Base-by-base conservation (phyloP, 2,329 filamentous ascomycete species). In the Trichoderma gracile region DNA sequence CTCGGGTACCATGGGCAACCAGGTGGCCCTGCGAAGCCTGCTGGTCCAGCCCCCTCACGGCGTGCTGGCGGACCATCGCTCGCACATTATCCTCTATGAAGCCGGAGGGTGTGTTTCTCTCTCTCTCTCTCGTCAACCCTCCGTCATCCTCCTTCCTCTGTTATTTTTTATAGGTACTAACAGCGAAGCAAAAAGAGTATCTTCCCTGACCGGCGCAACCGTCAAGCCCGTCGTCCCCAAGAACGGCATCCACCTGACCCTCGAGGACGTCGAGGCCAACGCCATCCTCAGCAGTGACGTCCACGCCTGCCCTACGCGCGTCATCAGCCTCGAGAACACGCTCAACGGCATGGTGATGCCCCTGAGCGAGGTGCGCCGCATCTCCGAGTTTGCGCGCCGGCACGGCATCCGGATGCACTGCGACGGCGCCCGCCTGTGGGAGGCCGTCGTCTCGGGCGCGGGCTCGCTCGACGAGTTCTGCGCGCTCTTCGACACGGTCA, bases 1-100 rank as follows among this genome's bases (percentile, higher is more conserved):
- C 65, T 95, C 91, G 0, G 94, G 94, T 3, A 97, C 93, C 5
- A 97, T 97, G 93, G 93, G 92, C 46, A 97, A 97, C 78, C 93
- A 97, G 75, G 81, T 97, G 19, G 89, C 90, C 0, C 82, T 97
- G 47, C 87, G 93, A 45, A 84, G 90, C 1, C 89, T 95, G 65
- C 82, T 97, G 15, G 84, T 81, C 0, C 89, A 91, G 66, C 93
- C 93, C 15, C 94, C 94, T 0, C 87, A 96, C 74, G 85, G 85
- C 8, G 85, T 97, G 5, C 79, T 97, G 9, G 92, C 90, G 70
- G 93, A 97, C 73, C 81, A 88, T 68, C 85, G 92, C 40, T 85
- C 87, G 5, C 94, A 97, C 74, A 90, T 97, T 65, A 80, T 91
- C 64, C 81, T 87, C 46, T 87, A 83, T 68, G 86, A 89, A 71